Evolutionary conservation across 1,139 yeast genomes (phyloP), one percentile per base, ranked within the genome.

Genomic region (Debaryomycetaceae sp.): DNA sequence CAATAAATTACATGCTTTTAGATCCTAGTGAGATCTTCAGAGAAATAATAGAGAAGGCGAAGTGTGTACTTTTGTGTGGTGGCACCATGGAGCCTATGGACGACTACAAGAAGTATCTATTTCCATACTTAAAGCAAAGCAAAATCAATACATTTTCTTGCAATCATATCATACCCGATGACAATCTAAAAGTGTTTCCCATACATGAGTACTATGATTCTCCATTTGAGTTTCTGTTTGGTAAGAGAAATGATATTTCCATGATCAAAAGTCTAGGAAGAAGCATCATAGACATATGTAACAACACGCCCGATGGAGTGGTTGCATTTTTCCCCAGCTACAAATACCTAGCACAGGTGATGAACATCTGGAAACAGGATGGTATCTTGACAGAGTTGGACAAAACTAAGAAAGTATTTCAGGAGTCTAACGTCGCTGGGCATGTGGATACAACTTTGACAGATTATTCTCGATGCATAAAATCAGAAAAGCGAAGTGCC

Each of bases 71-170:
- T 3, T 62, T 91, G 5, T 95, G 97, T 8, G 99, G 99, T 34
- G 99, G 99, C 14, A 91, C 99, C 0, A 90, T 91, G 97, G 95
- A 89, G 58, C 99, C 99, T 0, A 73, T 84, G 46, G 62, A 73
- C 13, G 97, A 91, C 52, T 87, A 84, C 56, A 65, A 75, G 7
- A 72, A 80, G 27, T 79, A 76, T 50, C 66, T 91, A 36, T 81
- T 90, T 43, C 96, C 97, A 0, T 76, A 78, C 40, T 56, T 74
- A 2, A 52, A 68, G 0, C 47, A 59, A 0, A 56, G 63, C 0
- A 56, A 74, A 41, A 73, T 88, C 6, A 68, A 72, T 23, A 72
- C 68, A 33, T 87, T 88, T 56, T 74, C 83, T 5, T 91, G 97
- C 68, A 89, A 88, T 36, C 99, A 91, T 66, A 81, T 91, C 6